These are phyloP conservation scores for Lactarius psammicola DNA, from an alignment of 768 basidiomycete genomes.

Conservation along the genomic window DNA sequence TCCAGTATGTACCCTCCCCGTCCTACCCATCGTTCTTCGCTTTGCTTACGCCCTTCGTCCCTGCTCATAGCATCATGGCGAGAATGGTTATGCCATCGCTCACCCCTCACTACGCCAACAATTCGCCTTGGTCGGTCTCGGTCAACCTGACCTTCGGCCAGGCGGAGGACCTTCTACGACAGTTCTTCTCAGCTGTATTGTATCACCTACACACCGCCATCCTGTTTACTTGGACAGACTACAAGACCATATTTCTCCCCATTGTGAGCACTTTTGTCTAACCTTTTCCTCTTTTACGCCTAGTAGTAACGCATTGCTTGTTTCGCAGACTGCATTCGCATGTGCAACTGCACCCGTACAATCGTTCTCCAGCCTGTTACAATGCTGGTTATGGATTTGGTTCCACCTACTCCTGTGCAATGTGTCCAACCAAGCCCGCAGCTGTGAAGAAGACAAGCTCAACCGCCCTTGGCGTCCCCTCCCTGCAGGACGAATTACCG, in stretches of 20 bases:
- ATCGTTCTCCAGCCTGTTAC: constrained; percentile 20
- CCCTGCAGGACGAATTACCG: constrained; percentile 32
- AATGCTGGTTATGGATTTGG: constrained; percentile 32
- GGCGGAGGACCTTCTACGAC: constrained; percentile 10
- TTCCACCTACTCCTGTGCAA: constrained; percentile 32
- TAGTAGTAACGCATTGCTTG: constrained; percentile 3
- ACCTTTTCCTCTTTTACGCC: neutral
- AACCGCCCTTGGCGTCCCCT: constrained; percentile 34
- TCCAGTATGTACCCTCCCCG: constrained; percentile 9
- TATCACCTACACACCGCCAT: constrained; percentile 30
- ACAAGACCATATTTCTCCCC: constrained; percentile 34
- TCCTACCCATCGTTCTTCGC: neutral
- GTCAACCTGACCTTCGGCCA: constrained; percentile 22
- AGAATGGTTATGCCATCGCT: constrained; percentile 26
- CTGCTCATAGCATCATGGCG: constrained; percentile 15
- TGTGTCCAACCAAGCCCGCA: constrained; percentile 32
- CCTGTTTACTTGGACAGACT: constrained; percentile 36
- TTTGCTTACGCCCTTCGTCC: constrained; percentile 4
- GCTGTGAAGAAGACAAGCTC: constrained; percentile 30
- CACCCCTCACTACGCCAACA: constrained; percentile 22
- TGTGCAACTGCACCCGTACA: constrained; percentile 28
- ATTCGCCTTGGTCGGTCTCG: constrained; percentile 24
- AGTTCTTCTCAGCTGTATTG: constrained; percentile 16
- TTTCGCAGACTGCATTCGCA: constrained; percentile 26
- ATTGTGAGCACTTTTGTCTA: constrained; percentile 31